Percentiles rank a stretch among this genome's conserved stretches.
phyloP scores from a whole-genome alignment of 1,139 yeast species.

The Magnusiomyces sp. region DNA sequence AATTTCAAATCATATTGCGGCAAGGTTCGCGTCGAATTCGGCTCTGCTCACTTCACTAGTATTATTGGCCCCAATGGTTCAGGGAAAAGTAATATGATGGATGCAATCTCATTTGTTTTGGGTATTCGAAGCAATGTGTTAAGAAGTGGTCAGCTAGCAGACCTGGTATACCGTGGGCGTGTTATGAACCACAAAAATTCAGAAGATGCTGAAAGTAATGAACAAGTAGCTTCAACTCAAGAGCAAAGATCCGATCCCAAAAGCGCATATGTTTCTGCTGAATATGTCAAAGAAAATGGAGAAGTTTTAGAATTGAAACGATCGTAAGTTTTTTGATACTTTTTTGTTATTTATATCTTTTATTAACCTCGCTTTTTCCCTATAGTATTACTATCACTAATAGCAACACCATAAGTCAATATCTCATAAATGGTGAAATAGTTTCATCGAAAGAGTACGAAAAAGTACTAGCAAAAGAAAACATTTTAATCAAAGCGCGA shows the following conservation, averaged over 20 bases:
- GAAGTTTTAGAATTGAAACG: slow-evolving; percentile 22
- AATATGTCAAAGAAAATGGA: slow-evolving; percentile 56
- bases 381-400: not conserved
- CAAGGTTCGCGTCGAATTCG: slow-evolving; percentile 67
- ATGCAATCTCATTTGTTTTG: slow-evolving; percentile 89
- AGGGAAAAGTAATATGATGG: slow-evolving; percentile 97
- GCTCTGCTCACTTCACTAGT: slow-evolving; percentile 73
- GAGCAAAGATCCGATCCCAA: slow-evolving; percentile 37
- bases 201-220: slow-evolving; percentile 23
- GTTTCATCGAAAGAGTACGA: slow-evolving; percentile 64
- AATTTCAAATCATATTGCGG: slow-evolving; percentile 92
- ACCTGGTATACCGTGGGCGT: slow-evolving; percentile 73
- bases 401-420: slow-evolving; percentile 42
- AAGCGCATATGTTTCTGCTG: slow-evolving; percentile 72
- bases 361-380: not conserved
- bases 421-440: slow-evolving; percentile 52
- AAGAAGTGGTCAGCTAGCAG: slow-evolving; percentile 65
- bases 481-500: slow-evolving; percentile 79
- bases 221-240: slow-evolving; percentile 6
- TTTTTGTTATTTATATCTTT: not conserved
- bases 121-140: slow-evolving; percentile 75
- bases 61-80: slow-evolving; percentile 98
- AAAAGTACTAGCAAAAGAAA: slow-evolving; percentile 61
- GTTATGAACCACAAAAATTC: slow-evolving; percentile 25
- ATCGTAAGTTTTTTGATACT: slow-evolving; percentile 17